phyloP scores from a whole-genome alignment of 2,329 filamentous ascomycete genomes.

The Aspergillus piperis region DNA sequence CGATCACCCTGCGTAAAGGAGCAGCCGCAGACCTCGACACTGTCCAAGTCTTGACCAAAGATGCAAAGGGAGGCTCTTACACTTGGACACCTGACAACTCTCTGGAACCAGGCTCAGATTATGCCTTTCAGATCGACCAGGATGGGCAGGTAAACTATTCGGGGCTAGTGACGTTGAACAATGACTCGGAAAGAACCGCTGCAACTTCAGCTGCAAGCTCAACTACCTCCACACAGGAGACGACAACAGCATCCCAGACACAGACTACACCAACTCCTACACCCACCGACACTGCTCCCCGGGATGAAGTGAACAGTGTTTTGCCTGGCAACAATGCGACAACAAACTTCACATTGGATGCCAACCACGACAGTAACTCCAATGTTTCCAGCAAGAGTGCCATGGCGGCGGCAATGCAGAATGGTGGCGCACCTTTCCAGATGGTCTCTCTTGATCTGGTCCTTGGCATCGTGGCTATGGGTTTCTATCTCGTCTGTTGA shows the following conservation, averaged over 20 bases:
- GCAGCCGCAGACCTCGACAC: constrained; percentile 52
- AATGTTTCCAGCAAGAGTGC: constrained; percentile 20
- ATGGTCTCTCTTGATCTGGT: constrained; percentile 15
- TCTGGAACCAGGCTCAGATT: constrained; percentile 51
- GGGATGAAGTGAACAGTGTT: constrained; percentile 13
- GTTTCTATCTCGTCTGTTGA: constrained; percentile 18
- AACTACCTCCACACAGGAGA: background rate
- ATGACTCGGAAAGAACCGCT: constrained; percentile 26
- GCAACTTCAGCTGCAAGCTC: background rate
- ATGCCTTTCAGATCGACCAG: constrained; percentile 62
- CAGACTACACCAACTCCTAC: constrained; percentile 8
- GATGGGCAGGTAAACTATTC: constrained; percentile 57
- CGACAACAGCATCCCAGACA: background rate
- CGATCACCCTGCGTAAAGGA: constrained; percentile 59
- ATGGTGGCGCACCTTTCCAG: constrained; percentile 17
- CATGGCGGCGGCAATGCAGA: constrained; percentile 14
- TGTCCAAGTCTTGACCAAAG: constrained; percentile 50
- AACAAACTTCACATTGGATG: constrained; percentile 21
- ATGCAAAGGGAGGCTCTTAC: constrained; percentile 50
- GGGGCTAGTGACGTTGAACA: constrained; percentile 49
- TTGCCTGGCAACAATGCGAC: constrained; percentile 23
- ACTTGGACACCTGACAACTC: constrained; percentile 52
- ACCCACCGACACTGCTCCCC: constrained; percentile 17
- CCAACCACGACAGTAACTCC: background rate
- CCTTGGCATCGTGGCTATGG: constrained; percentile 14